Conservation (phyloP, 2,329 filamentous ascomycete genomes). For the Xylariaceae sp. region DNA sequence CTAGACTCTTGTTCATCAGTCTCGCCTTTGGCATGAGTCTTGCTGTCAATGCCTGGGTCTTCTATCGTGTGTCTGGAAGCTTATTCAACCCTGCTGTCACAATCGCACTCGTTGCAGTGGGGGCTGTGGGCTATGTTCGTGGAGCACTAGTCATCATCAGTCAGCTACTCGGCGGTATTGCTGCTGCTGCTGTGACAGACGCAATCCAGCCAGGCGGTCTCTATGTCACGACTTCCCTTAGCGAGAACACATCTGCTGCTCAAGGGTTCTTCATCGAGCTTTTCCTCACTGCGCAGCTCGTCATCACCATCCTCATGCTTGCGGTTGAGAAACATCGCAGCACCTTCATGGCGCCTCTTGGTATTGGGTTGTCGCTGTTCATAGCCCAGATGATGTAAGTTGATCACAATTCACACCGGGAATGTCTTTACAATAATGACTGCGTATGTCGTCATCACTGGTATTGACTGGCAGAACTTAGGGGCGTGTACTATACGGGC, state of each 20-base stretch:
- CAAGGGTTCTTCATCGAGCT: conserved; percentile 37
- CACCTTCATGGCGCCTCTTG: conserved; percentile 60
- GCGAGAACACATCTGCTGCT: conserved; percentile 40
- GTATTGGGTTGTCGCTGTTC: conserved; percentile 61
- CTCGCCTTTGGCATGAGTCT: conserved; percentile 39
- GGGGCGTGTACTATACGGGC: conserved; percentile 34
- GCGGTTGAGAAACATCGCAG: conserved; percentile 61
- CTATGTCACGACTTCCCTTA: conserved; percentile 46
- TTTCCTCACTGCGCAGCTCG: conserved; percentile 51
- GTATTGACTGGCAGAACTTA: conserved; percentile 1
- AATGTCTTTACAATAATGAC: no score
- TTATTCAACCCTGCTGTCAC: conserved; percentile 37
- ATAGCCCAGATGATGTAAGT: conserved; percentile 39
- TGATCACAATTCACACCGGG: not conserved
- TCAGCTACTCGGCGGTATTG: conserved; percentile 49
- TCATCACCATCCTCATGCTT: conserved; percentile 57
- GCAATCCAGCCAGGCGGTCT: conserved; percentile 47
- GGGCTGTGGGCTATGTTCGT: conserved; percentile 38
- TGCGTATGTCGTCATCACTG: not conserved
- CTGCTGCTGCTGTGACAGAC: conserved; percentile 47
- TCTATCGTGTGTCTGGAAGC: conserved; percentile 39
- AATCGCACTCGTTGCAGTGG: conserved; percentile 47
- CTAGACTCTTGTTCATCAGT: conserved; percentile 35
- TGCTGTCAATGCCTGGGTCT: conserved; percentile 43
- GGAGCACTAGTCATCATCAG: conserved; percentile 43